These are phyloP conservation scores for Coemansia sp. DNA, from an alignment of 192 early-diverging fungal species.

Conservation along the genomic window DNA sequence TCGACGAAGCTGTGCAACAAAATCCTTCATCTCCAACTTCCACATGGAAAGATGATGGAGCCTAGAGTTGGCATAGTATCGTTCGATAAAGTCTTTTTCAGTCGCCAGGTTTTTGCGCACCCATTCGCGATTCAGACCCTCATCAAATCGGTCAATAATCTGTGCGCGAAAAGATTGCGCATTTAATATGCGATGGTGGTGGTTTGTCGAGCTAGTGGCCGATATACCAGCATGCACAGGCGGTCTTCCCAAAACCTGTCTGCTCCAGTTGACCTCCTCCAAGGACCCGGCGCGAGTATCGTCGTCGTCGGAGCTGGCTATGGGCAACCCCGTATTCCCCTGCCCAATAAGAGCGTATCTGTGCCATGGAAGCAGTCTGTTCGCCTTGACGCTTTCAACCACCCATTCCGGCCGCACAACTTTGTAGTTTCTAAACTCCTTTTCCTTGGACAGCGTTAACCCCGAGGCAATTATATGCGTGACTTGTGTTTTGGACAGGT, in stretches of 20 bases:
- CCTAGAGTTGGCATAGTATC: slow-evolving; percentile 65
- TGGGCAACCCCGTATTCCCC: neutral
- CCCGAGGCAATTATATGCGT: slow-evolving; percentile 69
- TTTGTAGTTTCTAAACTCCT: slow-evolving; percentile 62
- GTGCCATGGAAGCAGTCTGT: slow-evolving; percentile 64
- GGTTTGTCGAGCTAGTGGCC: neutral
- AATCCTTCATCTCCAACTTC: slow-evolving; percentile 77
- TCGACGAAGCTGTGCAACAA: slow-evolving; percentile 23
- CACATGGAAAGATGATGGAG: slow-evolving; percentile 75
- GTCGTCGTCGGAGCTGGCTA: neutral
- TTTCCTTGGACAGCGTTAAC: slow-evolving; percentile 61
- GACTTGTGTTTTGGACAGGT: slow-evolving; percentile 56
- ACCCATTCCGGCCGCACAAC: slow-evolving; percentile 77
- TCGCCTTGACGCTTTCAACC: slow-evolving; percentile 59
- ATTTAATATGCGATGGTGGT: too few species aligned
- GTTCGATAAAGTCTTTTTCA: slow-evolving; percentile 56
- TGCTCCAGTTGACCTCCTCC: neutral
- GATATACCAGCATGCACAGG: neutral
- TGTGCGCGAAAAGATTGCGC: too few species aligned
- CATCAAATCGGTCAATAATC: slow-evolving; percentile 33
- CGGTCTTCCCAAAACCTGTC: neutral
- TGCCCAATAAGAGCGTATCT: slow-evolving; percentile 39
- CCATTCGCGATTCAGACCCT: slow-evolving; percentile 38
- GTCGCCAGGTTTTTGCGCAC: slow-evolving; percentile 40
- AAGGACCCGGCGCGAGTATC: neutral